Conservation (phyloP, 2,329 filamentous ascomycete species). For the Colletotrichum camelliae region DNA sequence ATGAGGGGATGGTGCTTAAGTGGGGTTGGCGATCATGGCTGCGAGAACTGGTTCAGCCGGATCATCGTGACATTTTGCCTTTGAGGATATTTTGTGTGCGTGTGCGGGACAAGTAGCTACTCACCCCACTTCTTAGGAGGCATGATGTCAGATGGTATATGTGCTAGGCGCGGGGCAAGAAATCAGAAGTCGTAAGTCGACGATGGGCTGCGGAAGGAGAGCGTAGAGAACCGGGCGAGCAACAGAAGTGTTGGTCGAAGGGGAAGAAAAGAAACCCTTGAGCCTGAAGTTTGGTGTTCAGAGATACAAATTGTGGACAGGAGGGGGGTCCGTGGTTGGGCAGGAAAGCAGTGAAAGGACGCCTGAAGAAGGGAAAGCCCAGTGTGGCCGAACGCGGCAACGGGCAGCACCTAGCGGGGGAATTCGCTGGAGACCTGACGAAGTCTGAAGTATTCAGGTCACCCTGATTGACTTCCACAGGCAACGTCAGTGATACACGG, state of each 20-base stretch:
- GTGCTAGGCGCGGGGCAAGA: neutral
- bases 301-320: conserved; percentile 16
- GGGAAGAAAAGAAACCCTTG: neutral
- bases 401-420: conserved; percentile 5
- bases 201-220: neutral
- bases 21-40: neutral
- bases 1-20: neutral
- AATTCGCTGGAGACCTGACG: neutral
- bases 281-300: neutral
- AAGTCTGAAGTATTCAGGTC: neutral
- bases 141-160: conserved; percentile 39
- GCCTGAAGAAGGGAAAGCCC: conserved; percentile 11
- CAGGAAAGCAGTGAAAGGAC: conserved; percentile 8
- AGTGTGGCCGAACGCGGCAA: conserved; percentile 11
- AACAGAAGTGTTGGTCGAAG: neutral
- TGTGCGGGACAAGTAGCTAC: conserved; percentile 26
- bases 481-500: neutral
- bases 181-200: neutral
- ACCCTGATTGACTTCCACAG: neutral
- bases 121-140: conserved; percentile 50
- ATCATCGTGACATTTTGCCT: conserved; percentile 20
- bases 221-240: neutral
- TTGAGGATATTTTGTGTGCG: conserved; percentile 13
- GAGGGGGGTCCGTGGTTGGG: conserved; percentile 18
- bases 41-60: neutral